Base-by-base conservation (phyloP, 2,329 filamentous ascomycete species). In the Ophiocordyceps camponoti-leonardi region DNA sequence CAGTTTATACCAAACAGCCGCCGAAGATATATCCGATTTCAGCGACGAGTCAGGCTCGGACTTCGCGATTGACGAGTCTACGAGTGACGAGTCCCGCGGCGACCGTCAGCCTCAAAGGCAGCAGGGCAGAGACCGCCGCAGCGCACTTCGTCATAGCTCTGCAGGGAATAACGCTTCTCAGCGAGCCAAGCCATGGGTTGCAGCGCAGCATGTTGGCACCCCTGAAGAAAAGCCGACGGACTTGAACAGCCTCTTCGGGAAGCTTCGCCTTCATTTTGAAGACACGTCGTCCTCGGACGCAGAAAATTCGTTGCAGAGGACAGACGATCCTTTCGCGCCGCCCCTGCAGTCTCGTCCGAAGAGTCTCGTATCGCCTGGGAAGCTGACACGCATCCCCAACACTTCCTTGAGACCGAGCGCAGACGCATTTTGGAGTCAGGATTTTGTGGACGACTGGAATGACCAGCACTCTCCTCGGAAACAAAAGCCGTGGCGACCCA, bases 381-480 rank as follows among this genome's bases (percentile, higher is more conserved):
- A 64, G 49, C 51, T 49, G 16, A 49, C 51, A 6, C 46, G 46
- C 0, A 74, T 79, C 39, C 75, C 75, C 2, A 62, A 63, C 33
- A 73, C 73, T 1, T 72, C 73, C 3, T 68, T 78, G 47, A 61
- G 66, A 23, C 68, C 69, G 20, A 72, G 62, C 45, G 68, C 68
- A 37, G 76, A 80, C 49, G 63, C 63, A 7, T 81, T 80, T 53
- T 81, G 77, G 78, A 66, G 65, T 45, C 71, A 73, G 49, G 71
- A 72, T 13, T 58, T 73, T 16, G 66, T 77, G 22, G 73, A 81
- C 51, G 71, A 75, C 41, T 81, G 77, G 76, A 78, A 80, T 49
- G 77, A 80, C 41, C 65, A 75, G 45, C 72, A 79, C 55, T 76
- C 72, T 1, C 72, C 75, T 1, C 62, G 57, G 14, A 72, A 71